Evolutionary conservation across 192 early-diverging fungal genomes (phyloP).

Genomic region (Backusella westeae): DNA sequence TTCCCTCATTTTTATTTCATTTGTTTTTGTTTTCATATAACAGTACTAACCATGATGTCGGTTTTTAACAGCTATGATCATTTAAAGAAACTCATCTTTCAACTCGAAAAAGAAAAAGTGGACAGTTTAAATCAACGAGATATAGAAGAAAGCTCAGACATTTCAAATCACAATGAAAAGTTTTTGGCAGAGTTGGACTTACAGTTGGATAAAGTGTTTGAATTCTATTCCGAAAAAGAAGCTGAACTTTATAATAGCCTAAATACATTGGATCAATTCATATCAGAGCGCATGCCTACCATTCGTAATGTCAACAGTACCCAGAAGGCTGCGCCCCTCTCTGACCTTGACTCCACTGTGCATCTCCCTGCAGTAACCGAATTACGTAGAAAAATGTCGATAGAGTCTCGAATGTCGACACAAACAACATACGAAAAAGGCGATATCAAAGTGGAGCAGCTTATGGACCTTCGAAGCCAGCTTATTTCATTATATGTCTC

Average conservation of each 20-base stretch:
- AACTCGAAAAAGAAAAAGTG: slow-evolving; percentile 31
- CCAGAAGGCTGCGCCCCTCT: background rate
- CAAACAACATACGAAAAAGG: background rate
- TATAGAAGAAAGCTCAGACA: slow-evolving; percentile 5
- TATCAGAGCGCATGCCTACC: background rate
- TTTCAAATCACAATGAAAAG: background rate
- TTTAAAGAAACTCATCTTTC: slow-evolving; percentile 33
- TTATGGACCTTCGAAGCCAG: slow-evolving; percentile 23
- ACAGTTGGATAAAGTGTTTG: slow-evolving; percentile 67
- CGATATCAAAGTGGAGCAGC: slow-evolving; percentile 3
- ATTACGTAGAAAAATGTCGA: slow-evolving; percentile 10
- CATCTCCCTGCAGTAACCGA: background rate
- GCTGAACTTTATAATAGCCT: slow-evolving; percentile 54
- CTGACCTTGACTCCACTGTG: background rate
- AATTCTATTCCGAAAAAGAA: slow-evolving; percentile 71
- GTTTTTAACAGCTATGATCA: slow-evolving; percentile 24
- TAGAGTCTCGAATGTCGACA: slow-evolving; percentile 25
- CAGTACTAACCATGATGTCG: background rate
- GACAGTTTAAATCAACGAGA: slow-evolving; percentile 10
- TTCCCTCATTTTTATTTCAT: slow-evolving; percentile 1
- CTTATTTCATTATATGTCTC: slow-evolving; percentile 44
- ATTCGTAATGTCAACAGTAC: background rate
- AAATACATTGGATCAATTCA: slow-evolving; percentile 38
- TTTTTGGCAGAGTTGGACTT: slow-evolving; percentile 65
- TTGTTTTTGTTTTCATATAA: slow-evolving; percentile 7